Base-by-base conservation (phyloP, 2,329 filamentous ascomycete species). In the Simplicillium sp. region DNA sequence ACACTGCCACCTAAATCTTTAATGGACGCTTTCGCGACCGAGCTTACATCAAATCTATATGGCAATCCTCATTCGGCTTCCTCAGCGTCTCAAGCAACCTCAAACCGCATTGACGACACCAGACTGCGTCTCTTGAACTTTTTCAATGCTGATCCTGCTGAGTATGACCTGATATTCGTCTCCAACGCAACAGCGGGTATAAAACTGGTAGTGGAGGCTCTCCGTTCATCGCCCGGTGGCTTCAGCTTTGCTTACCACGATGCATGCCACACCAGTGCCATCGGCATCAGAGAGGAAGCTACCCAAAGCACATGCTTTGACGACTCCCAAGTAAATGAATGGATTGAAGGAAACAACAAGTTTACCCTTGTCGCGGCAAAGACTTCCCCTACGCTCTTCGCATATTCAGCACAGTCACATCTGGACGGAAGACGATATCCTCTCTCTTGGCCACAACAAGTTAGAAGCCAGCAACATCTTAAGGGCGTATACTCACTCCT, bases 31-130 rank as follows among this genome's bases (percentile, higher is more conserved):
- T 95, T 94, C 61, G 78, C 86, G 8, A 60, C 65, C n/a, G 85
- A 92, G 44, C 82, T 96, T 73, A 81, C 82, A 18, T 68, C 75
- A 4, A 84, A 80, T 51, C 67, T 97, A 1, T 88, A 89, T 50
- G 90, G 89, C 31, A 97, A 97, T 47, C 90, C 90, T 1, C 90
- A 97, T 61, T 96, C 90, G 1, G 82, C 79, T 38, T 94, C 89
- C 2, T 67, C 73, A 12, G 82, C 88, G 3, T 94, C 90, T 0
- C 87, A 92, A 54, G 69, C 81, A 28, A 82, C 86, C 0, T 83
- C 84, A 0, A 70, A 74, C 2, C 73, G 82, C 6, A 77, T 95
- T 42, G 88, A 95, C 48, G 78, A 89, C 58, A 68, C 83, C 25
- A 78, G 90, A 8, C 62, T 87, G 29, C 72, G 77, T 12, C 69